phyloP scores from a whole-genome alignment of 1,284 basidiomycete genomes.

The Sphaerobolus stellatus region DNA sequence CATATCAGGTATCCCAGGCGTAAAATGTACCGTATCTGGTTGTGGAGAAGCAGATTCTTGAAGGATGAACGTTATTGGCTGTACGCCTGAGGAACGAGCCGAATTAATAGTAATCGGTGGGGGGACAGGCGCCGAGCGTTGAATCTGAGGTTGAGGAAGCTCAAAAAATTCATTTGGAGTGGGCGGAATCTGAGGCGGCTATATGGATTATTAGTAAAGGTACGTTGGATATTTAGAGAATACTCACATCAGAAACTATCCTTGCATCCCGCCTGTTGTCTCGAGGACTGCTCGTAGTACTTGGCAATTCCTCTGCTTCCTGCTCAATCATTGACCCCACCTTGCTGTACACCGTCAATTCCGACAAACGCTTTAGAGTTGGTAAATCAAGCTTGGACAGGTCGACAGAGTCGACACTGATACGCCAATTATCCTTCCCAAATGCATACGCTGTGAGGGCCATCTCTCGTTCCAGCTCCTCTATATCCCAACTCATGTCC shows the following conservation, averaged over 20 bases:
- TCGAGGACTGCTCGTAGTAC: not conserved
- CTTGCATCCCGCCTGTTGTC: constrained; percentile 1
- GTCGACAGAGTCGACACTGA: constrained; percentile 4
- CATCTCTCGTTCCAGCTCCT: constrained; percentile 12
- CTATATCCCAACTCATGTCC: constrained; percentile 11
- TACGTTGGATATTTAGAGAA: not conserved
- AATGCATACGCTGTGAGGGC: not conserved
- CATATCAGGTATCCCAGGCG: not conserved
- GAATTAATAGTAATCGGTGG: not conserved
- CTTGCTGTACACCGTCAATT: not conserved
- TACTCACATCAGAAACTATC: not conserved
- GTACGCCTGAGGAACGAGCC: not conserved
- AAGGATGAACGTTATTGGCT: constrained; percentile 10
- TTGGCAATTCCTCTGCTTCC: not conserved
- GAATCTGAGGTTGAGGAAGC: not conserved
- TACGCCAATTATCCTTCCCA: constrained; percentile 6
- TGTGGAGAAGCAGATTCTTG: constrained; percentile 8
- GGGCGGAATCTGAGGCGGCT: not conserved
- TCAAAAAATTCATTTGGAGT: not conserved
- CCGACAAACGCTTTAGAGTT: not conserved
- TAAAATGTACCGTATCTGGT: constrained; percentile 8
- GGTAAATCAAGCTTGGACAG: not conserved
- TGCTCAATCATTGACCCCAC: not conserved
- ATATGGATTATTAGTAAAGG: not conserved
- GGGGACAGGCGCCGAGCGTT: not conserved